Percentiles rank a stretch among this genome's conserved stretches.
Evolutionary conservation across 2,329 filamentous ascomycete species (phyloP).

Genomic region (Blumeriella jaapii): DNA sequence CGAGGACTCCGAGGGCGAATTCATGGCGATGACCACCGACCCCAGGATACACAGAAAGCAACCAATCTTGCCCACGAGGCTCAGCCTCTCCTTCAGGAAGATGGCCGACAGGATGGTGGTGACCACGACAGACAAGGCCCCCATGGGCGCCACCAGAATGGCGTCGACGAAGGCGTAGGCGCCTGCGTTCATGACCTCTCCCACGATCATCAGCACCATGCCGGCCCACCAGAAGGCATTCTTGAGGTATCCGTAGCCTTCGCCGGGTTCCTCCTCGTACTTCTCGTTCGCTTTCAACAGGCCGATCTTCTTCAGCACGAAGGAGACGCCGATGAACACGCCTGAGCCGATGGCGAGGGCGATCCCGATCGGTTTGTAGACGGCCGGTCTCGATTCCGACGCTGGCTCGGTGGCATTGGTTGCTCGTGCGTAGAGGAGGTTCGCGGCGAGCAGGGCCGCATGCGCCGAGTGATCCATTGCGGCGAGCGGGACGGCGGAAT

Average conservation of each 20-base stretch:
- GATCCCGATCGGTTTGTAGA: conserved; percentile 81
- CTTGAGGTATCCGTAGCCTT: conserved; percentile 95
- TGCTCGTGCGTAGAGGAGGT: conserved; percentile 34
- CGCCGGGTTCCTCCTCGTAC: conserved; percentile 89
- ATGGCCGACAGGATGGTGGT: conserved; percentile 85
- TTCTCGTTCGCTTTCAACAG: conserved; percentile 88
- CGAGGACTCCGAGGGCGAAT: conserved; percentile 76
- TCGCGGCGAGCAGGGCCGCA: conserved; percentile 29
- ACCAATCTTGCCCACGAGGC: conserved; percentile 89
- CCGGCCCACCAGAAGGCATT: conserved; percentile 91
- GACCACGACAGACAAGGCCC: conserved; percentile 84
- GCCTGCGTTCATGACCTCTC: conserved; percentile 94
- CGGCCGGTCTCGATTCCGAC: conserved; percentile 18
- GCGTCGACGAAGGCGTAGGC: conserved; percentile 96
- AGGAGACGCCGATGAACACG: conserved; percentile 85
- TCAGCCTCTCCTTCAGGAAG: conserved; percentile 89
- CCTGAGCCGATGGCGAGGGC: conserved; percentile 77
- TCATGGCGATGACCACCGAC: conserved; percentile 86
- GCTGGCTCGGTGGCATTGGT: conserved; percentile 24
- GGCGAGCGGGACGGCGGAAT: conserved; percentile 12
- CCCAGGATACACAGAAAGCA: conserved; percentile 94
- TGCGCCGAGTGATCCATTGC: conserved; percentile 30
- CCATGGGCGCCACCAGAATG: conserved; percentile 85
- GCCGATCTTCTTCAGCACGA: conserved; percentile 90
- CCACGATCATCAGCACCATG: conserved; percentile 94